Conservation (phyloP, 23 red algal species). For the Porphyridium purpureum region DNA sequence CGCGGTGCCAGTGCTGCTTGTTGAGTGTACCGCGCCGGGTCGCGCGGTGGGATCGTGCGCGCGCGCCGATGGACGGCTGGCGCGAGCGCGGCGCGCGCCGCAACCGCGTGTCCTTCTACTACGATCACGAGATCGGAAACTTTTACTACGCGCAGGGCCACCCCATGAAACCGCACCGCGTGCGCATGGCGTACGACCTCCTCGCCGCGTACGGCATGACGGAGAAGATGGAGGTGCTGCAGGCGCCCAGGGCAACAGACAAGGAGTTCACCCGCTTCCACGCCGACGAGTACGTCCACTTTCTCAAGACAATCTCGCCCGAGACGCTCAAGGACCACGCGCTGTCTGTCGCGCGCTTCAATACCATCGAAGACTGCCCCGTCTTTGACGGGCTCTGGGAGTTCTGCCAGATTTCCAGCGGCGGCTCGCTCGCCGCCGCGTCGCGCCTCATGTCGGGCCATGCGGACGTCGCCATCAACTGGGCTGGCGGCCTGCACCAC, state of each 20-base stretch:
- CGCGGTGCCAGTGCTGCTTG: too few species aligned
- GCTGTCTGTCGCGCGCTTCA: conserved; percentile 9
- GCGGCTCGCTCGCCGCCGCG: conserved; percentile 85
- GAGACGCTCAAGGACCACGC: conserved; percentile 54
- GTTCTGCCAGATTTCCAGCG: conserved; percentile 86
- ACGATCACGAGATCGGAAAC: conserved; percentile 65
- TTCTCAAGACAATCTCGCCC: conserved; percentile 72
- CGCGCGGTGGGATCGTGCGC: too few species aligned
- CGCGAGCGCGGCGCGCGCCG: too few species aligned
- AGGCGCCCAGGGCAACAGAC: conserved; percentile 56
- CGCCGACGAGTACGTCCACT: conserved; percentile 88
- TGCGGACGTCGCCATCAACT: conserved; percentile 83
- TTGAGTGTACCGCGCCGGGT: too few species aligned
- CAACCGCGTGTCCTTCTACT: conserved; percentile 58
- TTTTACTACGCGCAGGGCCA: conserved; percentile 96
- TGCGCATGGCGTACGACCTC: conserved; percentile 94
- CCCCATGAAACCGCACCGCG: conserved; percentile 96
- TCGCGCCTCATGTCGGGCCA: conserved; percentile 71
- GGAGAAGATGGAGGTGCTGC: conserved; percentile 56
- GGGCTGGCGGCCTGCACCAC: conserved; percentile 95
- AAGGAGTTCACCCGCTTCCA: conserved; percentile 91
- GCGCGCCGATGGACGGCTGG: too few species aligned
- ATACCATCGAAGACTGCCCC: conserved; percentile 86
- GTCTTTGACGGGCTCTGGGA: conserved; percentile 91
- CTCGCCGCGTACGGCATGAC: conserved; percentile 71